Conservation (phyloP, 352 stramenopile genomes). For the Pythium brassicae region DNA sequence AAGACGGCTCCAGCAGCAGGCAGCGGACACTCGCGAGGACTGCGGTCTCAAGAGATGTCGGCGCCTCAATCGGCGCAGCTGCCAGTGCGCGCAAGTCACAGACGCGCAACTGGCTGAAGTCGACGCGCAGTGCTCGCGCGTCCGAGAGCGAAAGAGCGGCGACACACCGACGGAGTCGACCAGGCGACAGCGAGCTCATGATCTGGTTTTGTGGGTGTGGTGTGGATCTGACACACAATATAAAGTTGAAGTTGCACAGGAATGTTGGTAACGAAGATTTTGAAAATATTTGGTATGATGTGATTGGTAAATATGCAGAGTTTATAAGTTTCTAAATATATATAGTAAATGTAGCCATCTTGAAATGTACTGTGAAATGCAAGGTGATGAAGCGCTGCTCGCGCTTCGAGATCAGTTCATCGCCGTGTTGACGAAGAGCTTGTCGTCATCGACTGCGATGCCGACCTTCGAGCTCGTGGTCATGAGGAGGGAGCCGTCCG, state of each 20-base stretch:
- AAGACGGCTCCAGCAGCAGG: constrained; percentile 30
- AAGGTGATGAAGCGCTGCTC: not conserved
- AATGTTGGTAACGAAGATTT: too few relatives aligned
- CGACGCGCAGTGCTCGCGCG: constrained; percentile 12
- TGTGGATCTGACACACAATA: too few relatives aligned
- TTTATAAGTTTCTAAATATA: not conserved
- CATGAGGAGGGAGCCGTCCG: constrained; percentile 30
- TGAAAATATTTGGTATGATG: too few relatives aligned
- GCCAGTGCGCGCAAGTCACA: constrained; percentile 40
- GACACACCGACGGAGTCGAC: not conserved
- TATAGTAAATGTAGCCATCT: constrained; percentile 3
- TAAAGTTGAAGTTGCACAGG: too few relatives aligned
- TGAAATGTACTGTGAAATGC: not conserved
- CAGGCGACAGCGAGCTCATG: not conserved
- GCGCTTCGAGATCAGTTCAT: constrained; percentile 22
- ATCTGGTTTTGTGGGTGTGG: not conserved
- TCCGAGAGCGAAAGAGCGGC: not conserved
- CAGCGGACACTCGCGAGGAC: constrained; percentile 32
- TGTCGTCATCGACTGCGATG: constrained; percentile 40
- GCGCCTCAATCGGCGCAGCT: constrained; percentile 34
- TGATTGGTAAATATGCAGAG: too few relatives aligned
- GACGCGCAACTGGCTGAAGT: constrained; percentile 26
- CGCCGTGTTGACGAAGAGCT: constrained; percentile 52
- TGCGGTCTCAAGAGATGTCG: constrained; percentile 24
- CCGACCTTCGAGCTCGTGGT: constrained; percentile 52